Base-by-base conservation (phyloP, 495 filamentous ascomycete genomes). In the Talaromyces proteolyticus region DNA sequence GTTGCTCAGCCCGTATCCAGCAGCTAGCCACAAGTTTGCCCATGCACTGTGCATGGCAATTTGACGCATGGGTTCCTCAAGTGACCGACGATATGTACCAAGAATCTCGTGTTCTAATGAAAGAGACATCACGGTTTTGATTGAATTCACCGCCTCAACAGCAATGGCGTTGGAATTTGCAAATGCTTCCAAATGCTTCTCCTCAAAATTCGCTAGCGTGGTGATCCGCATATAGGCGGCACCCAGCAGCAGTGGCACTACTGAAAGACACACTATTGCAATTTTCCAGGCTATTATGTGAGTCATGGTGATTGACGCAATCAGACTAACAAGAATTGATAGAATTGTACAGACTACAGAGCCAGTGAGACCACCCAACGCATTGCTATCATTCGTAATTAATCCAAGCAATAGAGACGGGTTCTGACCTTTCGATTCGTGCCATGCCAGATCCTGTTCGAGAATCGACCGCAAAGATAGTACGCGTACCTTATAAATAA, bases 231-330 rank as follows among this genome's bases (percentile, higher is more conserved):
- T 58, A 47, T 77, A 69, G 0, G 77, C 77, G 24, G 74, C 64
- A 14, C 62, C 63, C 6, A 82, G 52, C 49, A 82, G 59, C 3
- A 74, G 47, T 19, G 78, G 75, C 23, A 82, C 64, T 2, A 63
- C 61, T 14, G 67, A 68, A 14, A 80, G 65, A 43, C 75, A 61
- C n/a, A 81, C 70, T 19, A 81, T 67, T 2, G 69, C 73, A 4
- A 82, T 69, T 52, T 80, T 81, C 79, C 79, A 82, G 19, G 75
- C 79, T 24, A 76, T 53, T 12, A 74, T 65, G 48, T 77, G 67
- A 0, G 76, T 66, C 11, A 80, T 49, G 14, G 71, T 59, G 50
- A 76, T 66, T 4, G 74, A 68, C 1, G 71, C 66, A 44, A 81
- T 72, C 47, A 70, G 69, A 23, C 65, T 77, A 40, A 80, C 60